Percentiles rank a stretch among this genome's conserved stretches.
Evolutionary conservation across 352 stramenopile species (phyloP).

Genomic region (Globisporangium irregulare): DNA sequence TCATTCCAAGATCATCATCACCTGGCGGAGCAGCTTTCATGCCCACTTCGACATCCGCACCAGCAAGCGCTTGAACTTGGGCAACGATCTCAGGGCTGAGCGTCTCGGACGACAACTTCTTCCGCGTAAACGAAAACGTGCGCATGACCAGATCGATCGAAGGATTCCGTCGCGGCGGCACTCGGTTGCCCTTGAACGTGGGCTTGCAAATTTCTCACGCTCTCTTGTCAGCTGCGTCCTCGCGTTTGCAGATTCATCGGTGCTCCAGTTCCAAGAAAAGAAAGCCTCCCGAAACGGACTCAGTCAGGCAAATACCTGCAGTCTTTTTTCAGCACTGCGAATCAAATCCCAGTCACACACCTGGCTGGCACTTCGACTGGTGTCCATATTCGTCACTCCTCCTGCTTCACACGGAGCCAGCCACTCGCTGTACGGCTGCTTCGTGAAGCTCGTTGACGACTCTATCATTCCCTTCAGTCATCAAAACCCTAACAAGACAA

Average conservation of each 20-base stretch:
- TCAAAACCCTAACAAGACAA: neutral
- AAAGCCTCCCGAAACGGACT: neutral
- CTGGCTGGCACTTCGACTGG: neutral
- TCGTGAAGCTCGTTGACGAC: too few species aligned
- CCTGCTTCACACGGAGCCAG: too few species aligned
- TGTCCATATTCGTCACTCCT: neutral
- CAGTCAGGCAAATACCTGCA: neutral
- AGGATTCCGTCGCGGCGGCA: neutral
- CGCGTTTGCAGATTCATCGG: too few species aligned
- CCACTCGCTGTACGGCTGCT: too few species aligned
- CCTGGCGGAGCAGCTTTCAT: neutral
- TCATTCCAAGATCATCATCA: neutral
- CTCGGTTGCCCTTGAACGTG: neutral
- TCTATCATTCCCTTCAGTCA: too few species aligned
- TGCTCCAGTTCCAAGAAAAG: slow-evolving; percentile 1
- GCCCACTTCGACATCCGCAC: neutral
- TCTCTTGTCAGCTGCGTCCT: too few species aligned
- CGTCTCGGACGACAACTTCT: slow-evolving; percentile 1
- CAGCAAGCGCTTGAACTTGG: neutral
- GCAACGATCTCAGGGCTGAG: neutral
- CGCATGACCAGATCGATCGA: slow-evolving; percentile 3
- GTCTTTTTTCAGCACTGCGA: neutral
- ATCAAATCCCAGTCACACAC: neutral
- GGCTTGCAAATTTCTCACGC: too few species aligned
- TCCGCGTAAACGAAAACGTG: slow-evolving; percentile 14